Conservation (phyloP, 164 flowering plant species). For the Magnolia officinalis region DNA sequence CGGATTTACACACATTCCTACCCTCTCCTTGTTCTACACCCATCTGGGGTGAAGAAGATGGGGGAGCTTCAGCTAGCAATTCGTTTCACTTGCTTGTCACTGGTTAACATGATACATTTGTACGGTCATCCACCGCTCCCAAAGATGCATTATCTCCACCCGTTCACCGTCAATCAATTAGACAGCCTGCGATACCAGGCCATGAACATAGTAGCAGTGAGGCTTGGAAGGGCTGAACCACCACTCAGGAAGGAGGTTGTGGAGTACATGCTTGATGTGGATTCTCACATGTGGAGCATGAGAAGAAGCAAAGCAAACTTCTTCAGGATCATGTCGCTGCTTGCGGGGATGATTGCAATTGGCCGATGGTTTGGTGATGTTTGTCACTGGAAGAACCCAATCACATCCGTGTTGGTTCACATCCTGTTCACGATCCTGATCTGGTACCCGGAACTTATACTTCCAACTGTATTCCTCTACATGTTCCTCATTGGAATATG, state of each 20-base stretch:
- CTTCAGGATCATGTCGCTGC: slow-evolving; percentile 46
- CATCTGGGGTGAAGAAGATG: slow-evolving; percentile 53
- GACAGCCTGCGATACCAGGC: slow-evolving; percentile 48
- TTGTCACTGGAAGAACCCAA: slow-evolving; percentile 50
- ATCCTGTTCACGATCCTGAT: slow-evolving; percentile 44
- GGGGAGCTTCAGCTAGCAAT: slow-evolving; percentile 55
- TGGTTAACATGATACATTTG: slow-evolving; percentile 37
- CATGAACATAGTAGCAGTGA: slow-evolving; percentile 44
- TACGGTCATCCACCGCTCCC: slow-evolving; percentile 49
- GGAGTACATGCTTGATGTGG: slow-evolving; percentile 60
- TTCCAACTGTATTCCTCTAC: slow-evolving; percentile 50
- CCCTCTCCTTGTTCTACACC: slow-evolving; percentile 55
- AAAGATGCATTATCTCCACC: slow-evolving; percentile 55
- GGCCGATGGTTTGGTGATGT: slow-evolving; percentile 40
- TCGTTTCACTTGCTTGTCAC: slow-evolving; percentile 43
- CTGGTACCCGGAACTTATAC: slow-evolving; percentile 53
- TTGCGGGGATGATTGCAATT: slow-evolving; percentile 34
- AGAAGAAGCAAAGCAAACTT: slow-evolving; percentile 64
- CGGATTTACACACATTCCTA: slow-evolving; percentile 44
- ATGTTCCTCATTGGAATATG: slow-evolving; percentile 58
- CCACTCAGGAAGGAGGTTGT: slow-evolving; percentile 56
- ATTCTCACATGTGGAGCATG: slow-evolving; percentile 64
- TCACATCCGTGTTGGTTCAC: slow-evolving; percentile 50
- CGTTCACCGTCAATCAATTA: slow-evolving; percentile 51
- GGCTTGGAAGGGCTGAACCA: slow-evolving; percentile 56